Base-by-base conservation (phyloP, 164 flowering plant species). In the Amborella trichopoda region DNA sequence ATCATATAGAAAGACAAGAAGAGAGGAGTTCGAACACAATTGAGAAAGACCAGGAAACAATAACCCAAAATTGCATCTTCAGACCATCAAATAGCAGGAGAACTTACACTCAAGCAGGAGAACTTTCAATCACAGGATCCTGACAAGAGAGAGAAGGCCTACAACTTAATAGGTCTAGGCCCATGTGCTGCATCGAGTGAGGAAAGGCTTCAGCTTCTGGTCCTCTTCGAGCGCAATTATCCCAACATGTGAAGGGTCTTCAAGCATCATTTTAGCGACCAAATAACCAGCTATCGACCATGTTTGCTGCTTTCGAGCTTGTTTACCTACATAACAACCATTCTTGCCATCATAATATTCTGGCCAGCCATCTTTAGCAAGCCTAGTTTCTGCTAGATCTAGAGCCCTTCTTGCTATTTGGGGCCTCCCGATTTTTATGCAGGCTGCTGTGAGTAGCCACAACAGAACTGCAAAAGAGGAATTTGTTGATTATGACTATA, bases 331-430 rank as follows among this genome's bases (percentile, higher is more conserved):
- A 30, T 55, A 65, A 16, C 53, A 45, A 25, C 65, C 69, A 26
- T 41, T 32, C 30, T 42, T 59, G 1, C 65, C 61, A 43, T 65
- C 69, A 23, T 65, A 65, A 26, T 65, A 65, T 48, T 65, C 69
- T 14, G 65, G 69, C 65, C 65, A 60, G 11, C 40, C 40, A 17
- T 55, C 69, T 6, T 28, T 16, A 0, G 54, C 24, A n/a, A 65
- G 53, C 48, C 61, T 41, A 28, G 43, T 43, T 46, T 65, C 69
- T 6, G 61, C 68, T 23, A 43, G 20, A 10, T 54, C 60, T 4
- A 65, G 25, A 10, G 65, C 65, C 32, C 57, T 46, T 37, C 39
- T 22, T 3, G 68, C 68, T 28, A 64, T 28, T 14, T 55, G 56
- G 3, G 46, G 45, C 25, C 64, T 10, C 5, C 52, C 55, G 46